Percentiles rank a stretch among this genome's conserved stretches.
Conservation (phyloP, 345 rosid species). For the Eucalyptus melliodora region DNA sequence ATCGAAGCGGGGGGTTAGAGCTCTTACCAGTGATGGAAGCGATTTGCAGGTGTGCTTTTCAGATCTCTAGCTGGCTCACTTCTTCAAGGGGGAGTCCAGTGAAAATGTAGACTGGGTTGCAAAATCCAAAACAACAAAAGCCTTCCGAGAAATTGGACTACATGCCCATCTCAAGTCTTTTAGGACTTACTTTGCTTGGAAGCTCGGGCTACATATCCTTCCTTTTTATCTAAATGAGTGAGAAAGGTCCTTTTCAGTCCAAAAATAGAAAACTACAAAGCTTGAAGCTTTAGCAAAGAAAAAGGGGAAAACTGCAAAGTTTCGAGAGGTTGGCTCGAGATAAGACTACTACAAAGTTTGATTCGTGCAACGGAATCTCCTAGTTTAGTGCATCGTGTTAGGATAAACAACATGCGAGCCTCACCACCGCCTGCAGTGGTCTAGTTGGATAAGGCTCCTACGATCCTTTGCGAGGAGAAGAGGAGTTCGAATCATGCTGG, state of each 20-base stretch:
- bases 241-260: not conserved
- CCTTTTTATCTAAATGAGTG: not conserved
- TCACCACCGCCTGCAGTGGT: too few relatives aligned
- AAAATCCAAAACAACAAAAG: not conserved
- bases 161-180: not conserved
- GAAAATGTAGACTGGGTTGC: not conserved
- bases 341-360: not conserved
- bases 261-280: not conserved
- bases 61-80: not conserved
- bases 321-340: not conserved
- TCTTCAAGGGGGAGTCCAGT: not conserved
- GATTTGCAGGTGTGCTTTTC: not conserved
- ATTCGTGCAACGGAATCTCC: not conserved
- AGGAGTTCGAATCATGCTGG: fast-evolving
- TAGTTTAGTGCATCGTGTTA: not conserved
- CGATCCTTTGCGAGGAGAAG: too few relatives aligned
- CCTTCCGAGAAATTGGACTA: not conserved
- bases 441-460: fast-evolving
- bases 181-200: not conserved
- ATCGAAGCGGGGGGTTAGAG: too few relatives aligned
- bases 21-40: not conserved
- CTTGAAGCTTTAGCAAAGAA: not conserved
- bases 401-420: not conserved
- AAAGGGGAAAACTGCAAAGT: not conserved
- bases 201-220: not conserved